Conservation (phyloP, 805 yeast species). For the Spathaspora passalidarum region DNA sequence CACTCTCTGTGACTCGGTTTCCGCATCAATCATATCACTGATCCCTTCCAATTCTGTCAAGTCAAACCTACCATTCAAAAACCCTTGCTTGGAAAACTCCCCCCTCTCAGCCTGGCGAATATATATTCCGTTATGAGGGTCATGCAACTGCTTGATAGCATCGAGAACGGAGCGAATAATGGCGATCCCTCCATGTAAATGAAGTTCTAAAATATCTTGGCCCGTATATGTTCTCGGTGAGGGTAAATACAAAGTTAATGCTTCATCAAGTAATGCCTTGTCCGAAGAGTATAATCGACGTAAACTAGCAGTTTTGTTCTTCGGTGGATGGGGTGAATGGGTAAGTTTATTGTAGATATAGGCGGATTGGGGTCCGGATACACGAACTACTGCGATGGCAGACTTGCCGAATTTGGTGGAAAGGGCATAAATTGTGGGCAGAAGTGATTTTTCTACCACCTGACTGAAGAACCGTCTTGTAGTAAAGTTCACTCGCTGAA, state of each 20-base stretch:
- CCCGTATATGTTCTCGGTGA: constrained; percentile 87
- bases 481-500: background rate
- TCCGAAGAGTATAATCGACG: constrained; percentile 47
- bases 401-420: constrained; percentile 81
- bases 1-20: constrained; percentile 82
- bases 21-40: constrained; percentile 85
- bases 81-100: constrained; percentile 86
- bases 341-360: constrained; percentile 50
- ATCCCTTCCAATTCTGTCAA: constrained; percentile 90
- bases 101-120: constrained; percentile 90
- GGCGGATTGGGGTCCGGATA: constrained; percentile 68
- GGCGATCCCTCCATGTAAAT: constrained; percentile 91
- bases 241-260: constrained; percentile 65
- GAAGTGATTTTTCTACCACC: background rate
- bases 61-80: constrained; percentile 78
- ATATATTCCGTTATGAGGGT: constrained; percentile 31
- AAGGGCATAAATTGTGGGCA: constrained; percentile 83
- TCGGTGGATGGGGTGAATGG: constrained; percentile 30
- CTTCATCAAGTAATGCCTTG: constrained; percentile 66
- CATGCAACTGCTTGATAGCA: constrained; percentile 56
- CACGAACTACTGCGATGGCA: constrained; percentile 82
- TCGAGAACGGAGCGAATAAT: constrained; percentile 65
- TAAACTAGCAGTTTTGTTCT: constrained; percentile 55
- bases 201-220: constrained; percentile 86
- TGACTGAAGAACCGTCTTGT: background rate